These are phyloP conservation scores for Calamus simplicifolius DNA, from an alignment of 176 grass and related monocot species.

Conservation along the genomic window DNA sequence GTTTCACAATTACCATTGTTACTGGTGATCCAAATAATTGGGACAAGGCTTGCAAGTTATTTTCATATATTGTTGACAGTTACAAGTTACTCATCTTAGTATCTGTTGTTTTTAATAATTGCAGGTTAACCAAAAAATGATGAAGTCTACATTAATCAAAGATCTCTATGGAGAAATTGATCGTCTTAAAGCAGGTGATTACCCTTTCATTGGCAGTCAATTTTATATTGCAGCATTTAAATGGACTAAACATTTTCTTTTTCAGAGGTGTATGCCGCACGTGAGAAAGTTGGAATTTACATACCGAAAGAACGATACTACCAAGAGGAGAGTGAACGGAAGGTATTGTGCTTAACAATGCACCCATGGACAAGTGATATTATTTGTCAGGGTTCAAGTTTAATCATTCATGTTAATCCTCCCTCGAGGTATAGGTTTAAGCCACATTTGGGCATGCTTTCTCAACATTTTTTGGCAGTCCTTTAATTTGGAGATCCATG, in stretches of 20 bases:
- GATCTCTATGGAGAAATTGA: conserved; percentile 99
- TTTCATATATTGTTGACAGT: too few species aligned
- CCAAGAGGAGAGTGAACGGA: conserved; percentile 77
- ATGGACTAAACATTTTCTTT: conserved; percentile 23
- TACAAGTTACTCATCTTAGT: too few species aligned
- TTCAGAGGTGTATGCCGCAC: conserved; percentile 91
- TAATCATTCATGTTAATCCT: too few species aligned
- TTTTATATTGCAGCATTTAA: conserved; percentile 4
- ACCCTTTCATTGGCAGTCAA: not conserved
- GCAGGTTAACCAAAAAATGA: conserved; percentile 98
- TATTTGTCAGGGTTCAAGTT: too few species aligned
- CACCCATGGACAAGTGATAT: too few species aligned
- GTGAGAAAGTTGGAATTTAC: conserved; percentile 94
- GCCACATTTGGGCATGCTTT: too few species aligned
- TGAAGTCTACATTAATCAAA: conserved; percentile 98
- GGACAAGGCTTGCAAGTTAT: too few species aligned
- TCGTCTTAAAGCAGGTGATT: conserved; percentile 81
- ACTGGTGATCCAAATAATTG: too few species aligned
- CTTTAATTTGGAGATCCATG: too few species aligned
- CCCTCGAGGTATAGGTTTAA: too few species aligned
- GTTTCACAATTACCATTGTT: too few species aligned
- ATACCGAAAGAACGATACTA: conserved; percentile 94
- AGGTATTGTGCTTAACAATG: conserved; percentile 36
- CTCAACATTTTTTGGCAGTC: too few species aligned
- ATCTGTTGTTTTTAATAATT: not conserved